A percentile compares a stretch with the other conserved stretches of the same genome.
These are phyloP conservation scores for Boletus barrowsii DNA, from an alignment of 768 basidiomycete species.

Conservation along the genomic window DNA sequence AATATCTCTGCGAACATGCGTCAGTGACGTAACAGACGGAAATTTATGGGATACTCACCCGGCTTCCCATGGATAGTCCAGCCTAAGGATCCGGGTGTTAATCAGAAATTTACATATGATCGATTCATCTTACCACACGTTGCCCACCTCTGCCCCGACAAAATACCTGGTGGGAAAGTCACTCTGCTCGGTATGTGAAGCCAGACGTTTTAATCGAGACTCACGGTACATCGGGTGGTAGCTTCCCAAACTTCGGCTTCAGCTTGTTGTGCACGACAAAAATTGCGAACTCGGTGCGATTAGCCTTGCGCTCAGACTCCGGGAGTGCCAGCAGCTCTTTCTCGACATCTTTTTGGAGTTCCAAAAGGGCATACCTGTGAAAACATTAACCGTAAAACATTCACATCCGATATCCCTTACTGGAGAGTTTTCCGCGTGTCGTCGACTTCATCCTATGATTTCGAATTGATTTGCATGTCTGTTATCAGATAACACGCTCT, in stretches of 20 bases:
- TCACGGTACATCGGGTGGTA: slow-evolving; percentile 67
- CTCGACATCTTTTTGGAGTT: slow-evolving; percentile 88
- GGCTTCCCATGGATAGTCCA: slow-evolving; percentile 85
- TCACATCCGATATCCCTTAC: slow-evolving; percentile 41
- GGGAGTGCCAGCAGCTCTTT: slow-evolving; percentile 59
- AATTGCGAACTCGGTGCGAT: slow-evolving; percentile 80
- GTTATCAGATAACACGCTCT: slow-evolving; percentile 15
- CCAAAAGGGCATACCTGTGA: slow-evolving; percentile 80
- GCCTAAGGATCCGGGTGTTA: slow-evolving; percentile 39
- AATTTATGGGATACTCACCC: slow-evolving; percentile 42
- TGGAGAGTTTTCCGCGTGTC: slow-evolving; percentile 87
- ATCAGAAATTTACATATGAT: slow-evolving; percentile 15
- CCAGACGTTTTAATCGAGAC: slow-evolving; percentile 19
- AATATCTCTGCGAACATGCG: slow-evolving; percentile 51
- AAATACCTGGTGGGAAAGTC: slow-evolving; percentile 56
- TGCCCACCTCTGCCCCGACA: slow-evolving; percentile 68
- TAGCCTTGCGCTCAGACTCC: slow-evolving; percentile 69
- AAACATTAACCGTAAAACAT: not conserved
- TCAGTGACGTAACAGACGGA: not conserved
- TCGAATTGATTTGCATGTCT: slow-evolving; percentile 4
- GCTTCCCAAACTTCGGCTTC: slow-evolving; percentile 75
- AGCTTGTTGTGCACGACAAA: slow-evolving; percentile 96
- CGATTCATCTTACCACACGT: slow-evolving; percentile 60
- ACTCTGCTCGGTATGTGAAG: slow-evolving; percentile 3
- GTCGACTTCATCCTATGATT: slow-evolving; percentile 75